Base-by-base conservation (phyloP, 306 rosid genomes). In the Sesbania bispinosa region DNA sequence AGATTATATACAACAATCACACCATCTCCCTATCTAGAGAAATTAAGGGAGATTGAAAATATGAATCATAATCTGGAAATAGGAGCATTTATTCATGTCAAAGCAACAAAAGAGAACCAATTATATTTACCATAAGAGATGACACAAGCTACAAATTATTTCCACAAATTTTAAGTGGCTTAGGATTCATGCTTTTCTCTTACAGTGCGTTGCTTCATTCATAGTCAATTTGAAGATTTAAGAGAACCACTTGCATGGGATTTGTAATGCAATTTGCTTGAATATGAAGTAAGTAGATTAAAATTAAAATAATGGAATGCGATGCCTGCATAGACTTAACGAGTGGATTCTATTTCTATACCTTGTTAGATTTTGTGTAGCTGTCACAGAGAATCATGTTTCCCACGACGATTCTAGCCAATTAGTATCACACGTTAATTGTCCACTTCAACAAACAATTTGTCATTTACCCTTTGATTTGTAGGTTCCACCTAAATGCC, bases 401-500 rank as follows among this genome's bases (percentile, higher is more conserved):
- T 27, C 18, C 51, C 41, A 53, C 36, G 73, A 62, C 32, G 47
- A 60, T 26, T 71, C 59, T 14, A 48, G 14, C 72, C 72, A 60
- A 16, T 55, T 38, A 11, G 35, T 23, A 24, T 76, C 76, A 19
- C 67, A 46, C 57, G 43, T 20, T 54, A 58, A 58, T 64, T 46
- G 67, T 55, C 59, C 69, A 29, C 6, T 67, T 71, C 73, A 79
- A 29, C 76, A 48, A 53, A 77, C 52, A 29, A 7, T 63, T 59
- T 57, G 77, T 43, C 68, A 42, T 51, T 7, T 43, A 10, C 19
- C 23, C 42, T 19, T 62, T 71, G 86, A 84, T 77, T 69, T 30
- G 50, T 65, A 60, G 81, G 78, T 84, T 84, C 59, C 76, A 84
- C 87, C 88, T 82, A 70, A 69, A 46, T 16, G 16, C 27, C 74